Evolutionary conservation across 768 basidiomycete genomes (phyloP).

Genomic region (Agaricus subrufescens): DNA sequence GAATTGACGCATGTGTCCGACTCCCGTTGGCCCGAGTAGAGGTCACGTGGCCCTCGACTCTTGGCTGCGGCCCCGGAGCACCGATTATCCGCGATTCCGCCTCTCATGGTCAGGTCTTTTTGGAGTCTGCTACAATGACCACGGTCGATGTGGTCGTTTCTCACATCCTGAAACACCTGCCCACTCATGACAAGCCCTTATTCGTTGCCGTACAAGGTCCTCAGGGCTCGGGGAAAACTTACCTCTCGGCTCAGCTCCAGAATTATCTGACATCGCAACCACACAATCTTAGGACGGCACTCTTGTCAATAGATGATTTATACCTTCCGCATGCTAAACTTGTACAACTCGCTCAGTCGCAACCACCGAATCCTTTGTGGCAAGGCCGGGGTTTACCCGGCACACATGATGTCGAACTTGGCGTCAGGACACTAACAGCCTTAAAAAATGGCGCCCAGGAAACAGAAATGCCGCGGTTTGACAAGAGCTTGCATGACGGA

Average conservation of each 20-base stretch:
- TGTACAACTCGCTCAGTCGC: constrained; percentile 42
- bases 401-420: constrained; percentile 81
- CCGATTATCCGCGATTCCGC: constrained; percentile 9
- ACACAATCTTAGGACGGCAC: constrained; percentile 48
- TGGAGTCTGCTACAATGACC: constrained; percentile 14
- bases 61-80: background rate
- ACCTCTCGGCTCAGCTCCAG: constrained; percentile 57
- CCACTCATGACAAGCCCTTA: constrained; percentile 41
- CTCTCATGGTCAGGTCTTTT: background rate
- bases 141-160: constrained; percentile 29
- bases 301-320: constrained; percentile 80
- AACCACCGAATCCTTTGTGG: constrained; percentile 64
- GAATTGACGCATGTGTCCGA: constrained; percentile 13
- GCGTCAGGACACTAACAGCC: constrained; percentile 41
- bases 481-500: constrained; percentile 79
- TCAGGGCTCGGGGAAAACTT: constrained; percentile 93
- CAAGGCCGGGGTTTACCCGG: constrained; percentile 89
- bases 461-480: constrained; percentile 73
- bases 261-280: constrained; percentile 36
- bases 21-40: constrained; percentile 9
- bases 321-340: constrained; percentile 74
- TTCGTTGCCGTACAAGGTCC: constrained; percentile 91
- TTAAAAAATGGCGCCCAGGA: constrained; percentile 41
- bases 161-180: constrained; percentile 26
- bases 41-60: background rate